Evolutionary conservation across 2,329 filamentous ascomycete genomes (phyloP), one percentile per base, ranked within the genome.

Genomic region (Orbilia javanica): DNA sequence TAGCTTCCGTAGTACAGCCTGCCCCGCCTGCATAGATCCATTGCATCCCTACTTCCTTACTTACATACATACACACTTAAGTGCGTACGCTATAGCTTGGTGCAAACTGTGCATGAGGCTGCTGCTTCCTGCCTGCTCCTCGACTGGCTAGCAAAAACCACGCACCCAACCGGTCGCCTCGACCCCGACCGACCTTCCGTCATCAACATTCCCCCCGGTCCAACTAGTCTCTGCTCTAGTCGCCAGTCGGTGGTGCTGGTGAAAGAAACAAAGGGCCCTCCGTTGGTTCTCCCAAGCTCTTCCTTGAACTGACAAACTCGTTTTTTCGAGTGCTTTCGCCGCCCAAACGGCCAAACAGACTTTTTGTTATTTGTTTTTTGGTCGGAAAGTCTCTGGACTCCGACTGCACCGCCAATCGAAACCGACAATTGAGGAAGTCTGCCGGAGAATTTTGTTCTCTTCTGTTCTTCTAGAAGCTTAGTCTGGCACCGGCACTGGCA

Each of bases 91-190:
- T 39, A 44, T 44, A 25, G 2, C 15, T 48, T n/a, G 11, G 5
- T 50, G 15, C 52, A 31, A 27, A 57, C 52, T 3, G n/a, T 39
- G 55, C 55, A 60, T 60, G 31, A 55, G 52, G 52, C 52, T 20
- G 29, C 29, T 31, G 42, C 29, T 27, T 36, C 20, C 29, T 65
- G 31, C 44, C 48, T 57, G 46, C 68, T 13, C 27, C 48, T 48
- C 25, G 22, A 72, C 68, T 72, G 68, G 68, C 29, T 60, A 36
- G 69, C 69, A 73, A 73, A 73, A 73, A 73, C 69, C 69, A 73
- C 69, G 69, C 69, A 73, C 60, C 13, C 50, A 60, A 60, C 48
- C 52, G 55, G 55, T 71, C 67, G 48, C 60, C 60, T 48, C 50
- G 25, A 57, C 42, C 25, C 63, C 63, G 48, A 67, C 44, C 44